phyloP scores from a whole-genome alignment of 768 basidiomycete genomes.

The Termitomyces sp. region DNA sequence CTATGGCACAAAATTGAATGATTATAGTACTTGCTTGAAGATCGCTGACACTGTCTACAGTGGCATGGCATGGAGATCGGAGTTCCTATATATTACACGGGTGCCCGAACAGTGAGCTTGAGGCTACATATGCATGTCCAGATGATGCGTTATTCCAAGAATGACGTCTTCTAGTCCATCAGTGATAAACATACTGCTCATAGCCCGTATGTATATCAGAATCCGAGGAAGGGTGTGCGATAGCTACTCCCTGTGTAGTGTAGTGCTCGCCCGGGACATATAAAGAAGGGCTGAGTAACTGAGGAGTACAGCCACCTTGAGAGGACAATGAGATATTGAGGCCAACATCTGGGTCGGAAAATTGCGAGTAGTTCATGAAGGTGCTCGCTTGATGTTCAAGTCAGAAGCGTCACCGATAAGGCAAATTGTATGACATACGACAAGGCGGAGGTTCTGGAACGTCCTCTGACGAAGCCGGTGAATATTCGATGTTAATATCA shows the following conservation, averaged over 20 bases:
- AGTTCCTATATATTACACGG: constrained; percentile 1
- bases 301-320: constrained; percentile 7
- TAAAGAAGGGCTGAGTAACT: constrained; percentile 3
- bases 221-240: constrained; percentile 4
- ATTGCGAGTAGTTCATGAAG: constrained; percentile 2
- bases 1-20: neutral
- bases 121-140: constrained; percentile 2
- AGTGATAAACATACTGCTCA: constrained; percentile 5
- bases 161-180: neutral
- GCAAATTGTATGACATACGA: constrained; percentile 4
- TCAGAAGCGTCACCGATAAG: neutral
- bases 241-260: neutral
- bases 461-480: constrained; percentile 18
- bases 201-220: constrained; percentile 6
- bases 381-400: neutral
- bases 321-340: constrained; percentile 1
- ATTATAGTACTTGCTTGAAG: neutral
- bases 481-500: constrained; percentile 15
- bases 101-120: neutral
- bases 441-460: constrained; percentile 11
- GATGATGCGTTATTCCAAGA: neutral
- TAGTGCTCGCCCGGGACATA: constrained; percentile 3
- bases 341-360: constrained; percentile 1
- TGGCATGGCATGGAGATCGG: neutral
- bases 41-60: neutral